Evolutionary conservation across 1,139 yeast genomes (phyloP).

Genomic region (Pneumocystis murina): DNA sequence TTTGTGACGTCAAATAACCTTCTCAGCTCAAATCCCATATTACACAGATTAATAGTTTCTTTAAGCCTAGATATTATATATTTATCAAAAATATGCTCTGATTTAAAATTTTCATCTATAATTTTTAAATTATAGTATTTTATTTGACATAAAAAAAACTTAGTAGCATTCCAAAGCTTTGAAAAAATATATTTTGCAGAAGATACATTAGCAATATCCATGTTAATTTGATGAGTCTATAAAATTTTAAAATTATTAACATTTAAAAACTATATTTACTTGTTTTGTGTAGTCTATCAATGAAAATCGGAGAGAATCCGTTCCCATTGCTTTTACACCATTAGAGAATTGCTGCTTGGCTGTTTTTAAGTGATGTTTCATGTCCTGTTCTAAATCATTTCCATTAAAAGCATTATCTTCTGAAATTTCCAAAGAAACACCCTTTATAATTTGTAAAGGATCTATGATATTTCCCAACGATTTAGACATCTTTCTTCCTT

Average conservation of each 20-base stretch:
- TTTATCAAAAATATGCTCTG: not conserved
- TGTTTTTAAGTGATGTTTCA: not conserved
- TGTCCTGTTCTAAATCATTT: slow-evolving; percentile 3
- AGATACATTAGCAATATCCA: slow-evolving; percentile 7
- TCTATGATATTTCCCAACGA: slow-evolving; percentile 13
- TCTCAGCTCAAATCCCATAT: not conserved
- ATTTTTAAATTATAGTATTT: not conserved
- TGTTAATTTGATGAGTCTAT: slow-evolving; percentile 2
- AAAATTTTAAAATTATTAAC: not conserved
- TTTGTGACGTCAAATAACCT: not conserved
- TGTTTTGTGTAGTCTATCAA: slow-evolving; percentile 9
- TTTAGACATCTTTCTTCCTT: slow-evolving; percentile 14
- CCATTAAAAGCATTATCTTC: not conserved
- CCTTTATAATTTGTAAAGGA: slow-evolving; percentile 10
- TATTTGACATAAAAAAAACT: slow-evolving; percentile 3
- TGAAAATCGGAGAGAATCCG: slow-evolving; percentile 12
- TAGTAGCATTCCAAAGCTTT: slow-evolving; percentile 12
- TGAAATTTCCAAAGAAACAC: slow-evolving; percentile 2
- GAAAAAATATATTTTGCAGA: slow-evolving; percentile 7
- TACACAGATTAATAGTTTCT: slow-evolving; percentile 1
- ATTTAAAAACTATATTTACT: not conserved
- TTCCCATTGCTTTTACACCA: slow-evolving; percentile 8
- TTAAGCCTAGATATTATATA: not conserved
- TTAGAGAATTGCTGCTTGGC: slow-evolving; percentile 2
- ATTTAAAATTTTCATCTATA: not conserved